Conservation (phyloP, 73 alveolate species). For the Uronychia setigera region DNA sequence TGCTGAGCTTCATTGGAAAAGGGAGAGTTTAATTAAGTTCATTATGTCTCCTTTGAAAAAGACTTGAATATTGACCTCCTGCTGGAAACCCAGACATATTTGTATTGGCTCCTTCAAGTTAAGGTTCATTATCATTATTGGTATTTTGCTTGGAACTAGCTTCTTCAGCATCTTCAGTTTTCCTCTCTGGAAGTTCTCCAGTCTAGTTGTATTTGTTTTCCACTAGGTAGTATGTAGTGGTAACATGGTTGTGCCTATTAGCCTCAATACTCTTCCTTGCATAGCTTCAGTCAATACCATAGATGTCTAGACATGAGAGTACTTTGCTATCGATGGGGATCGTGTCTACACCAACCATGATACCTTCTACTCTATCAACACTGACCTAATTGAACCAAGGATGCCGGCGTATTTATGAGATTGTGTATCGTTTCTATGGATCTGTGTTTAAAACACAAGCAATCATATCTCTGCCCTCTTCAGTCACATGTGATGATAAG, state of each 20-base stretch:
- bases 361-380: conserved; percentile 9
- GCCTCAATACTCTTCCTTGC: conserved; percentile 64
- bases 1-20: not conserved
- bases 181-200: not conserved
- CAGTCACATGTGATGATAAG: conserved; percentile 68
- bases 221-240: conserved; percentile 72
- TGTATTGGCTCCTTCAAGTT: not conserved
- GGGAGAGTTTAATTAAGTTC: not conserved
- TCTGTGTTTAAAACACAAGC: conserved; percentile 77
- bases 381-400: conserved; percentile 74
- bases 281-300: conserved; percentile 49
- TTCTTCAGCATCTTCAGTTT: not conserved
- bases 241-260: conserved; percentile 68
- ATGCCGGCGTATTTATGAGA: conserved; percentile 81
- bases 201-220: conserved; percentile 34
- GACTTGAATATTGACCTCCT: not conserved
- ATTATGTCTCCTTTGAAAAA: not conserved
- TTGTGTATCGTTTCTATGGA: conserved; percentile 81
- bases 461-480: conserved; percentile 72
- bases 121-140: no score
- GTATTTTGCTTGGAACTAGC: not conserved
- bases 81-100: not conserved
- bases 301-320: conserved; percentile 15
- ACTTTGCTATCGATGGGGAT: conserved; percentile 28
- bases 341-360: conserved; percentile 27